Evolutionary conservation across 2,329 filamentous ascomycete species (phyloP).

Genomic region (Aspergillus puulaauensis): DNA sequence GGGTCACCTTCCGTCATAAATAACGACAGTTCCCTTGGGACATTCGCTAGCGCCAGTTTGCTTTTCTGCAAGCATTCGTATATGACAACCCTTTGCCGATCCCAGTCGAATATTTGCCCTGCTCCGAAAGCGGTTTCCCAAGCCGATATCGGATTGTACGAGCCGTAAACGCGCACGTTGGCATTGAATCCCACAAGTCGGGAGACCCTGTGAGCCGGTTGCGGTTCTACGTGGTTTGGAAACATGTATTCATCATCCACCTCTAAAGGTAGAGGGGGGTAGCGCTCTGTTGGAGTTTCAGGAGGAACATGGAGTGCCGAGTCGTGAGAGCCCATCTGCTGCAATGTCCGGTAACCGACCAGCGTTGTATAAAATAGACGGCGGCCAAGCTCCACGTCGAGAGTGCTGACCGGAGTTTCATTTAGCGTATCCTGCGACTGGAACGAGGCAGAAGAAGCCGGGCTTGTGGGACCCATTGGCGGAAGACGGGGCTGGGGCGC

Average conservation of each 20-base stretch:
- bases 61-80: constrained; percentile 69
- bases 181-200: constrained; percentile 78
- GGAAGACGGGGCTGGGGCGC: constrained; percentile 14
- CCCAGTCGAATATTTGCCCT: constrained; percentile 71
- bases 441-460: constrained; percentile 22
- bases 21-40: constrained; percentile 69
- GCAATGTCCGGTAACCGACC: constrained; percentile 72
- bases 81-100: constrained; percentile 72
- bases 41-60: constrained; percentile 65
- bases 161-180: constrained; percentile 74
- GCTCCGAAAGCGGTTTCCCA: constrained; percentile 81
- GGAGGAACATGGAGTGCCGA: constrained; percentile 74
- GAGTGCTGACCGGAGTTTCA: constrained; percentile 29
- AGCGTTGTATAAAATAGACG: constrained; percentile 81
- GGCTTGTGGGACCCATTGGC: constrained; percentile 22
- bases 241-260: constrained; percentile 83
- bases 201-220: constrained; percentile 67
- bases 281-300: constrained; percentile 70
- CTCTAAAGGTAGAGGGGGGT: constrained; percentile 76
- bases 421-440: constrained; percentile 18
- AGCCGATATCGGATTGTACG: constrained; percentile 76
- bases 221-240: constrained; percentile 66
- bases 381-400: constrained; percentile 51
- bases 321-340: constrained; percentile 71
- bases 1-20: constrained; percentile 36